A percentile compares a stretch with the other conserved stretches of the same genome.
phyloP scores from a whole-genome alignment of 1,284 basidiomycete species.

The Microbotryomycetes sp. region DNA sequence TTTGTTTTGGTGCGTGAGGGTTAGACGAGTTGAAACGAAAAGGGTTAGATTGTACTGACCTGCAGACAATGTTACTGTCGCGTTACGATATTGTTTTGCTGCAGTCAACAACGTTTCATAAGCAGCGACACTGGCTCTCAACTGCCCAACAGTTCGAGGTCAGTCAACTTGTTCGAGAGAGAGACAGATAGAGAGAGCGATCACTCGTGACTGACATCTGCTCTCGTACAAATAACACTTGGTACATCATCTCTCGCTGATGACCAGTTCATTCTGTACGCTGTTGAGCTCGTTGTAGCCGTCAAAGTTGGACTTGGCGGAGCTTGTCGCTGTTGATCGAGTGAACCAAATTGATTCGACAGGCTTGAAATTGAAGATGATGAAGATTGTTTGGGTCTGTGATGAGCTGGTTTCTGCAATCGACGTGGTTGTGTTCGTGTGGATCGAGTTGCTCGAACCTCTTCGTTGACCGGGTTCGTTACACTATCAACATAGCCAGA shows the following conservation, averaged over 20 bases:
- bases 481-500: too few species aligned
- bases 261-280: neutral
- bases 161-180: neutral
- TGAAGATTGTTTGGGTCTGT: too few species aligned
- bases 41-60: constrained; percentile 3
- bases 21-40: neutral
- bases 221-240: constrained; percentile 19
- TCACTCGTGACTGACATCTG: constrained; percentile 15
- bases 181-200: neutral
- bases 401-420: neutral
- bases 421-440: neutral
- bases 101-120: constrained; percentile 26
- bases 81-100: constrained; percentile 33
- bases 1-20: neutral
- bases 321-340: too few species aligned
- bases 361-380: too few species aligned
- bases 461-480: too few species aligned
- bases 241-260: constrained; percentile 14
- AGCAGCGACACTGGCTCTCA: constrained; percentile 30
- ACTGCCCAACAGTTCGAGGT: constrained; percentile 1
- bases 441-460: too few species aligned
- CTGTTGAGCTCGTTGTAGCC: constrained; percentile 7
- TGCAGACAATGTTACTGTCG: constrained; percentile 28
- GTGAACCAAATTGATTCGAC: too few species aligned
- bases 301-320: constrained; percentile 12